Base-by-base conservation (phyloP, 2,329 filamentous ascomycete genomes). In the Calonectria pseudoturangicola region DNA sequence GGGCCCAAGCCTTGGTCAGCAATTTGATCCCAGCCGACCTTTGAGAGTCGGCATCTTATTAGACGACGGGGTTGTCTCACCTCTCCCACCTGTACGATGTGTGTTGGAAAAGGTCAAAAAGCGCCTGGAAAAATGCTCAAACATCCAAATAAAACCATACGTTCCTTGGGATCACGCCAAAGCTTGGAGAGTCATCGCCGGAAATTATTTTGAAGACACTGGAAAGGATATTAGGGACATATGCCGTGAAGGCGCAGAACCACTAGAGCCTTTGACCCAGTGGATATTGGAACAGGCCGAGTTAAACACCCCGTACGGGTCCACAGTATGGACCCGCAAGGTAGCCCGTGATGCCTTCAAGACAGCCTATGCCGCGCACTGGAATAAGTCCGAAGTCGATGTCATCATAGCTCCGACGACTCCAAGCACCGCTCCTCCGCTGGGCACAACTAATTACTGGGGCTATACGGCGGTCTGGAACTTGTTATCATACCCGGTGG, bases 401-500 rank as follows among this genome's bases (percentile, higher is more conserved):
- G 25, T 28, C 4, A 16, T 54, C 13, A 33, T 54, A 30, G 50
- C 50, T 5, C 50, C 50, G 4, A n/a, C 50, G 6, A 30, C 27
- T 4, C 50, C 50, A n/a, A 54, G 50, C 28, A 33, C 28, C 13
- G 50, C 50, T 1, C 28, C 50, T 16, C 13, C 16, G 6, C 18
- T 54, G 6, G 28, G 28, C 12, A 54, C 50, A 15, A 30, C n/a
- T 25, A 28, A 54, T 27, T 54, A 54, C 28, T 54, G 50, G 50
- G 50, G 27, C 13, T 54, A 54, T 15, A 54, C 50, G 2, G 50
- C 50, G 5, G 50, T 54, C 15, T 54, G 50, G 50, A 54, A 54
- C 50, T 33, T 54, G 27, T 27, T 54, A 4, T 28, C 25, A 16
- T 33, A 54, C 28, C 27, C 50, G 12, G 28, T 16, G 28, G 28